Conservation (phyloP, 257 asterid genomes). For the Apocynum venetum region DNA sequence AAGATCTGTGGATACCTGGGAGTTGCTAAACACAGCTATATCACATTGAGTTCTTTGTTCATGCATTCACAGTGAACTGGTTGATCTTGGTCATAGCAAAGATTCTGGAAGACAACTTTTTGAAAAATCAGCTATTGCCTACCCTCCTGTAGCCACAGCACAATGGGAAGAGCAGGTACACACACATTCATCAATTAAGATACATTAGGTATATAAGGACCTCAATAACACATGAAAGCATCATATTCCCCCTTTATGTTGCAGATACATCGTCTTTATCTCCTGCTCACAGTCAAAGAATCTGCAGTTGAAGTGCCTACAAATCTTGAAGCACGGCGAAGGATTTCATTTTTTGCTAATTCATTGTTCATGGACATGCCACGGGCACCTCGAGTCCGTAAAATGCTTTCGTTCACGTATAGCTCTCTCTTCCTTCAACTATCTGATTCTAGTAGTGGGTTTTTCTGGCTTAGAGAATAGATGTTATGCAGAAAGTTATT, state of each 20-base stretch:
- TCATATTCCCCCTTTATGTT: slow-evolving; percentile 11
- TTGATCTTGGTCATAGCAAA: slow-evolving; percentile 75
- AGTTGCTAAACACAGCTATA: neutral
- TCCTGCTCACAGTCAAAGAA: slow-evolving; percentile 92
- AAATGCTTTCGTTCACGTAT: slow-evolving; percentile 96
- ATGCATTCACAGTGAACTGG: slow-evolving; percentile 64
- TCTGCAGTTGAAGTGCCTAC: slow-evolving; percentile 90
- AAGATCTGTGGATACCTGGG: neutral
- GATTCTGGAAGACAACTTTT: slow-evolving; percentile 89
- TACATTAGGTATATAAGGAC: neutral
- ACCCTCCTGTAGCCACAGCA: slow-evolving; percentile 81
- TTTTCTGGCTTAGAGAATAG: neutral
- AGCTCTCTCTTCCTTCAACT: neutral
- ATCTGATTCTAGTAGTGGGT: neutral
- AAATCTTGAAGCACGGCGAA: slow-evolving; percentile 92
- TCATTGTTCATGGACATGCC: slow-evolving; percentile 99
- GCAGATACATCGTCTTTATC: slow-evolving; percentile 91
- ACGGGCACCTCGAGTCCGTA: slow-evolving; percentile 93
- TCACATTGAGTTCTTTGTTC: slow-evolving; percentile 6
- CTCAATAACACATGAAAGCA: neutral
- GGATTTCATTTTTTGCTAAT: slow-evolving; percentile 89
- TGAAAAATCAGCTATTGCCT: slow-evolving; percentile 57
- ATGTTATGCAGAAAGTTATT: neutral
- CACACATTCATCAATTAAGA: neutral
- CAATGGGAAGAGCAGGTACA: slow-evolving; percentile 98